phyloP scores from a whole-genome alignment of 2,329 filamentous ascomycete genomes.

The Pyrenochaeta sp. region DNA sequence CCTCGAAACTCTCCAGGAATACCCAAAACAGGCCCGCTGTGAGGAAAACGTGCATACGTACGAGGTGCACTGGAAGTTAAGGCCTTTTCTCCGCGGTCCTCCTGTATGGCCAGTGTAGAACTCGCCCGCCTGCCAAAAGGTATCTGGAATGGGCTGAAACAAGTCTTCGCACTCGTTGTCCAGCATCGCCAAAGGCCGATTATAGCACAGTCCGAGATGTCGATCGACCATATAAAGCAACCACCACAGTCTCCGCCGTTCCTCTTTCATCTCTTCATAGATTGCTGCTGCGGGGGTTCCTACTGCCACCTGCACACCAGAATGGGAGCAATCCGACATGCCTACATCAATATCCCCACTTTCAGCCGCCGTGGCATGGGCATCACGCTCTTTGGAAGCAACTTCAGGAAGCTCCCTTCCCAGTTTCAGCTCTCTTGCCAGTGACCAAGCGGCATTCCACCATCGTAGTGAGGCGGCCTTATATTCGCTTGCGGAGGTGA shows the following conservation, averaged over 20 bases:
- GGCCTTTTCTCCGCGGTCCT: constrained; percentile 62
- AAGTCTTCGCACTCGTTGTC: constrained; percentile 84
- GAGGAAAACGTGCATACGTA: constrained; percentile 11
- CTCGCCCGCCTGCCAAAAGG: constrained; percentile 83
- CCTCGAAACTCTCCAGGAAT: neutral
- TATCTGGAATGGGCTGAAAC: constrained; percentile 85
- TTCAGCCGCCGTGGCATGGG: constrained; percentile 34
- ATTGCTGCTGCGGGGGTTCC: constrained; percentile 45
- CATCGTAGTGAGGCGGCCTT: constrained; percentile 82
- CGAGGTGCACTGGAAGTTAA: constrained; percentile 82
- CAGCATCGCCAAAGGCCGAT: constrained; percentile 83
- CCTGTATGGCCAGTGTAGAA: constrained; percentile 63
- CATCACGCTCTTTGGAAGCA: constrained; percentile 45
- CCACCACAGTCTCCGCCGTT: constrained; percentile 92
- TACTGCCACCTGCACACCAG: constrained; percentile 33
- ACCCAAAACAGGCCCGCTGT: neutral
- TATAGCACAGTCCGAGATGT: constrained; percentile 89
- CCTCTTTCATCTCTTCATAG: constrained; percentile 70
- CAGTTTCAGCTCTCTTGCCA: constrained; percentile 86
- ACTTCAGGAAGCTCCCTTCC: constrained; percentile 81
- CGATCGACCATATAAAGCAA: constrained; percentile 84
- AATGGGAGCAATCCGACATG: constrained; percentile 40
- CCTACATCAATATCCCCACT: constrained; percentile 51
- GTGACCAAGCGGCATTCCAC: constrained; percentile 94
- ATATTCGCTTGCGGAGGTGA: constrained; percentile 91